Conservation (phyloP, 2,329 filamentous ascomycete genomes). For the Taxawa tesnikishii region DNA sequence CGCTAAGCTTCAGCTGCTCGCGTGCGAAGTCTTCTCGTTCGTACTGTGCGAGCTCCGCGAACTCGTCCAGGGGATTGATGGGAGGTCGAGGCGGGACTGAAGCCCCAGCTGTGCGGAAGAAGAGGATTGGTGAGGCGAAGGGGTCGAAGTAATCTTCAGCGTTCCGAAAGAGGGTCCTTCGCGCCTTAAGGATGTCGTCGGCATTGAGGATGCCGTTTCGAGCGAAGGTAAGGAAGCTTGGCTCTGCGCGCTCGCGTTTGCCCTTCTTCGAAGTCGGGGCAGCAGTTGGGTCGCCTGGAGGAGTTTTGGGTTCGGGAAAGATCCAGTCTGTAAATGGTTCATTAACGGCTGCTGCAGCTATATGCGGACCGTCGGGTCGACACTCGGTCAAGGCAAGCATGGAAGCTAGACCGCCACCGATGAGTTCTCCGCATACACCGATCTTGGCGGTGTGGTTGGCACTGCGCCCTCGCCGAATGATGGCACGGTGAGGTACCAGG, state of each 20-base stretch:
- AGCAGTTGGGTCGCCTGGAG: conserved; percentile 10
- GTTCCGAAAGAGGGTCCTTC: conserved; percentile 27
- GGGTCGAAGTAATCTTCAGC: conserved; percentile 34
- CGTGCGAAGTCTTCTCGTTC: conserved; percentile 17
- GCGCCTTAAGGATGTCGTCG: conserved; percentile 19
- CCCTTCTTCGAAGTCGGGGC: conserved; percentile 11
- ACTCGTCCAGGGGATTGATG: conserved; percentile 16
- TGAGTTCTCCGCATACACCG: conserved; percentile 34
- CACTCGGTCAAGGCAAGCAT: conserved; percentile 40
- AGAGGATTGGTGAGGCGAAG: conserved; percentile 37
- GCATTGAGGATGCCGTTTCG: conserved; percentile 1
- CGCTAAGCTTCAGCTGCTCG: conserved; percentile 12
- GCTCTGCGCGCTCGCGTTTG: neutral
- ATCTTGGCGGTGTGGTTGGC: conserved; percentile 19
- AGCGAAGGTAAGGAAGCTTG: conserved; percentile 4
- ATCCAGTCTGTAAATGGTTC: conserved; percentile 38
- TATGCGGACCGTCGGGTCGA: conserved; percentile 23
- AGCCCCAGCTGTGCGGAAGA: conserved; percentile 33
- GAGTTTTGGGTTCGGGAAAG: conserved; percentile 16
- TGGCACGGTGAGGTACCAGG: conserved; percentile 16
- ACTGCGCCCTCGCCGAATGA: conserved; percentile 14
- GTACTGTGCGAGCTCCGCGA: conserved; percentile 15
- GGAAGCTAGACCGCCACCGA: conserved; percentile 35
- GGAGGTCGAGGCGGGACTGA: conserved; percentile 12
- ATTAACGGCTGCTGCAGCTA: conserved; percentile 33